phyloP scores from a whole-genome alignment of 208 protist species.

The Tetramitus jugosus region DNA sequence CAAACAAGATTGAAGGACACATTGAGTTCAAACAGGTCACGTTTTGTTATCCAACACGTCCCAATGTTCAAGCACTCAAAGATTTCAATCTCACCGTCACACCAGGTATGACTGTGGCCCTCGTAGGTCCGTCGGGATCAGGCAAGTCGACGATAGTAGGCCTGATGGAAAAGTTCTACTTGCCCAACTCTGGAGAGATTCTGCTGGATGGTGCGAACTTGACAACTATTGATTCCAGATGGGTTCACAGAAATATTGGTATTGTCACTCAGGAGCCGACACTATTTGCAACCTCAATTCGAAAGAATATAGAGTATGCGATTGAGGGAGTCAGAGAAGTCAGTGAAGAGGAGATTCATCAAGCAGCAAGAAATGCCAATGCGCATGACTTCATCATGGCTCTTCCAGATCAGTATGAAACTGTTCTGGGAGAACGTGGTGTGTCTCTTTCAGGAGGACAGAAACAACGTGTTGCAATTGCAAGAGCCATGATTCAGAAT shows the following conservation, averaged over 20 bases:
- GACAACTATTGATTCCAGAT: neutral
- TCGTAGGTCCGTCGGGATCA: constrained; percentile 59
- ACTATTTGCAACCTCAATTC: constrained; percentile 1
- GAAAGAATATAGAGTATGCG: constrained; percentile 19
- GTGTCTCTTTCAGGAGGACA: constrained; percentile 76
- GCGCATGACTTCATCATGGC: constrained; percentile 73
- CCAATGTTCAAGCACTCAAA: constrained; percentile 52
- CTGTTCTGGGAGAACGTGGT: constrained; percentile 70
- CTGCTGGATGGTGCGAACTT: neutral
- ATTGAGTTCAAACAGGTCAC: constrained; percentile 52
- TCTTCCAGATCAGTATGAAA: constrained; percentile 73
- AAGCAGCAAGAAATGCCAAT: constrained; percentile 21
- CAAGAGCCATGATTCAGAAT: constrained; percentile 59
- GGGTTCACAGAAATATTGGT: constrained; percentile 38
- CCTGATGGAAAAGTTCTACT: constrained; percentile 67
- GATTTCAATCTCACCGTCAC: constrained; percentile 56
- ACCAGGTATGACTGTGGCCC: constrained; percentile 60
- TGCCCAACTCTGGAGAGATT: constrained; percentile 43
- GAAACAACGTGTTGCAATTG: constrained; percentile 85
- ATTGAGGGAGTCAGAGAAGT: constrained; percentile 36
- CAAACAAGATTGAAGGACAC: neutral
- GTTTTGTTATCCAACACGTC: constrained; percentile 64
- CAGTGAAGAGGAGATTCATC: constrained; percentile 15
- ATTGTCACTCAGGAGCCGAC: constrained; percentile 19
- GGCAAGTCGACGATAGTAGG: constrained; percentile 58